Evolutionary conservation across 1,139 yeast genomes (phyloP), one percentile per base, ranked within the genome.

Genomic region (Geotrichum klebahnii): DNA sequence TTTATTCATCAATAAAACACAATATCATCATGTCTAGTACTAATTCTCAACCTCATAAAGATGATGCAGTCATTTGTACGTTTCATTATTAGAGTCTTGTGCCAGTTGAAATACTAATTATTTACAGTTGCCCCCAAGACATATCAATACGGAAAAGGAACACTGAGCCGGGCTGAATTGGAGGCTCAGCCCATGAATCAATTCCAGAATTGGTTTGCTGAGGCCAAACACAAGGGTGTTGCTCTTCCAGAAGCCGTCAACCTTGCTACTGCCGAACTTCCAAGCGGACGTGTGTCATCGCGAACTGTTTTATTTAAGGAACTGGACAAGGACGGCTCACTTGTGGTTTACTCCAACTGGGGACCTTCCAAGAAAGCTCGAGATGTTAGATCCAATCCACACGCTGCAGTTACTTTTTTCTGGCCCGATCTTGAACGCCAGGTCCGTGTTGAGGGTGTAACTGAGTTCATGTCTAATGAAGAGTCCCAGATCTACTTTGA

Each of bases 291-390:
- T 53, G 88, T 92, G 1, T 83, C 95, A 0, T 80, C 90, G 5
- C 73, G 98, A 53, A 77, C 85, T 12, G 94, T 92, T 1, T 75
- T 92, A 50, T 78, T 94, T 67, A 92, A 92, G 64, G 97, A 92
- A 63, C 75, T 92, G 51, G 97, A 92, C 65, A 74, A 77, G 48
- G 76, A 79, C 51, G 98, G 97, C 3, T 55, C 70, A 34, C 84
- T 92, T 59, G 79, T 89, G n/a, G 75, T 92, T 34, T 92, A 86
- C 69, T 87, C 96, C 49, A 92, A 92, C 67, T 90, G 96, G 95
- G 88, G 77, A 38, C 76, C 83, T 9, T 84, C 95, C 36, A 88
- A 87, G 67, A 92, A 92, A 68, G 79, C 84, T 24, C 66, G 70
- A 46, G 97, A 90, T 65, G 72, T 81, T 55, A 71, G 70, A 36